Percentiles rank a stretch among this genome's conserved stretches.
Conservation (phyloP, 2,329 filamentous ascomycete species). For the Paramyrothecium sp. region DNA sequence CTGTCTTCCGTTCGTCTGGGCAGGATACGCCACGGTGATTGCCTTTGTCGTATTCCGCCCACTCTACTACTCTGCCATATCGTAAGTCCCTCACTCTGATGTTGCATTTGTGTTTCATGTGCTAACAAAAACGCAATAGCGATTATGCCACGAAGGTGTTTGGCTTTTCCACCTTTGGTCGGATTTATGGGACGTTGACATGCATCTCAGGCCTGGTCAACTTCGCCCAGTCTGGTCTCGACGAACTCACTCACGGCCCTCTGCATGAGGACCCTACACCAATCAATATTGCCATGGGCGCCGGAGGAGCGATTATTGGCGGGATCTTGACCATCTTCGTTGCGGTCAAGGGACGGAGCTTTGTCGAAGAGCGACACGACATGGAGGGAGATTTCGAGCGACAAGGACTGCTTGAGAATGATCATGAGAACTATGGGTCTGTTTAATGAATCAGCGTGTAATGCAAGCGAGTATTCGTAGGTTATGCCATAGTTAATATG, state of each 20-base stretch:
- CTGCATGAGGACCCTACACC: conserved; percentile 63
- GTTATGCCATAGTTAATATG: too few species aligned
- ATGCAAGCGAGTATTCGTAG: too few species aligned
- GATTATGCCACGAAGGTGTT: conserved; percentile 81
- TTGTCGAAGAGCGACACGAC: conserved; percentile 2
- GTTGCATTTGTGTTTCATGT: background rate
- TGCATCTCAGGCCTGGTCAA: conserved; percentile 71
- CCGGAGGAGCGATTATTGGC: conserved; percentile 53
- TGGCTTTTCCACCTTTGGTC: conserved; percentile 76
- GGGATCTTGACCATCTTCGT: conserved; percentile 55
- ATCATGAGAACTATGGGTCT: background rate
- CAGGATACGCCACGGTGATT: conserved; percentile 64
- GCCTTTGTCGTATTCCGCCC: conserved; percentile 72
- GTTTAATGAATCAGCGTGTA: background rate
- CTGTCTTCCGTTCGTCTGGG: conserved; percentile 59
- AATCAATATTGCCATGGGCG: conserved; percentile 59
- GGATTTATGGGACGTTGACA: conserved; percentile 75
- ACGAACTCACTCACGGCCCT: conserved; percentile 62
- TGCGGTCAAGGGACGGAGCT: background rate
- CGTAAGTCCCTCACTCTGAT: conserved; percentile 31
- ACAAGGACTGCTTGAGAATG: background rate
- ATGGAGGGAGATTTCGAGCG: conserved; percentile 2
- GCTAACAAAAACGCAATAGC: conserved; percentile 16
- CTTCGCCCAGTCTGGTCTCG: conserved; percentile 68
- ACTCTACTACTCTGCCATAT: conserved; percentile 75